Evolutionary conservation across 306 rosid species (phyloP), one percentile per base, ranked within the genome.

Genomic region (Lathyrus aphaca): DNA sequence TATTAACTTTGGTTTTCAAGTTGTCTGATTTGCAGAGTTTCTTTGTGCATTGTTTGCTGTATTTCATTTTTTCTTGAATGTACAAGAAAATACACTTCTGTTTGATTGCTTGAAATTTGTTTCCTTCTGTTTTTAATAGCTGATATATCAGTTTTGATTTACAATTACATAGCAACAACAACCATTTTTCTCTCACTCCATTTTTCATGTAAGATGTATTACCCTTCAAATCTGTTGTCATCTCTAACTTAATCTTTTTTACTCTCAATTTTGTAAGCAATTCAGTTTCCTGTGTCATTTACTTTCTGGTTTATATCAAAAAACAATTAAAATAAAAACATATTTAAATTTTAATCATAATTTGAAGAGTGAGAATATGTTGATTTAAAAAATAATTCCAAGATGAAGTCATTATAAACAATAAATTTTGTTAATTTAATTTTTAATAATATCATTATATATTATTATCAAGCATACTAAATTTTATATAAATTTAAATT

Each of bases 31-130:
- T 42, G 13, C 14, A 39, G 6, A 51, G 49, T 46, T 45, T 66
- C 25, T 14, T 27, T 19, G 4, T 48, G 30, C 40, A 4, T 39
- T 72, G 30, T 54, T 25, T 45, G 49, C 23, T 6, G 2, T 45
- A 2, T n/a, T 53, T 7, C 10, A 1, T 48, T 9, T 18, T 21
- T 43, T 40, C 30, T 53, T 23, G 25, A 59, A 66, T 18, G 66
- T 15, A 15, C 14, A 42, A 23, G 30, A 30, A 54, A 63, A 38
- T 32, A 58, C 29, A 51, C 49, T 68, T 62, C 13, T 16, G 44
- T 23, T 23, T 35, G 77, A 30, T 10, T 44, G 55, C 66, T 13
- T 35, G 68, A 76, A 57, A 27, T 75, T 65, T 23, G 16, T 59
- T 65, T 70, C 35, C 32, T 46, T 55, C 38, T 55, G 38, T 12